Base-by-base conservation (phyloP, 805 yeast species). In the Ogataea naganishii region DNA sequence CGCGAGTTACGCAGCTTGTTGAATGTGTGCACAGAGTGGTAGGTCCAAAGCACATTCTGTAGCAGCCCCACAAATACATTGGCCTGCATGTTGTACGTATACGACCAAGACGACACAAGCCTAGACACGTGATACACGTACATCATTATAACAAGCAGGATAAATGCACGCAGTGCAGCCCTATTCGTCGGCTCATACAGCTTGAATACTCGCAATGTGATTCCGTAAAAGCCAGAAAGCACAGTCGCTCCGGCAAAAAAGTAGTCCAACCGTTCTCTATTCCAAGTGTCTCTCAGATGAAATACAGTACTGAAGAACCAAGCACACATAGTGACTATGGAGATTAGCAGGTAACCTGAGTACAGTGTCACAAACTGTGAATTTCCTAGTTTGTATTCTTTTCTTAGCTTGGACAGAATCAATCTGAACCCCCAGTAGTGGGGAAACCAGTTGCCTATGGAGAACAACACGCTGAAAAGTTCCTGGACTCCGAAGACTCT, bases 161-260 rank as follows among this genome's bases (percentile, higher is more conserved):
- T 53, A 29, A 77, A 62, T 1, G 51, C 11, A 7, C 36, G 31
- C 13, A 77, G 51, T 18, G 37, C 38, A 5, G 22, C 7, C 3
- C 43, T 31, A 14, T 51, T 44, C 11, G 48, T 42, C 1, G 56
- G 43, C 12, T 46, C 39, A 47, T 80, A 83, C 7, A 85, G 57
- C 27, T 75, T 60, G 46, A 75, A 69, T 12, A 72, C 64, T 23
- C 97, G 62, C 2, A 70, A 63, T 1, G 65, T 51, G 3, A 88
- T 69, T 2, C 77, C 75, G 51, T 80, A 82, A 41, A 86, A 75
- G 1, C 94, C 95, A 14, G 75, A 62, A 23, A 86, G 56, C 2
- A 89, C 95, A 0, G 95, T 82, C 34, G 79, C 73, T 2, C 95
- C 96, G 0, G 98, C 98, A 47, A 86, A 80, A 51, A 80, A 89